phyloP scores from a whole-genome alignment of 2,329 filamentous ascomycete species.

The Trichoderma afroharzianum region DNA sequence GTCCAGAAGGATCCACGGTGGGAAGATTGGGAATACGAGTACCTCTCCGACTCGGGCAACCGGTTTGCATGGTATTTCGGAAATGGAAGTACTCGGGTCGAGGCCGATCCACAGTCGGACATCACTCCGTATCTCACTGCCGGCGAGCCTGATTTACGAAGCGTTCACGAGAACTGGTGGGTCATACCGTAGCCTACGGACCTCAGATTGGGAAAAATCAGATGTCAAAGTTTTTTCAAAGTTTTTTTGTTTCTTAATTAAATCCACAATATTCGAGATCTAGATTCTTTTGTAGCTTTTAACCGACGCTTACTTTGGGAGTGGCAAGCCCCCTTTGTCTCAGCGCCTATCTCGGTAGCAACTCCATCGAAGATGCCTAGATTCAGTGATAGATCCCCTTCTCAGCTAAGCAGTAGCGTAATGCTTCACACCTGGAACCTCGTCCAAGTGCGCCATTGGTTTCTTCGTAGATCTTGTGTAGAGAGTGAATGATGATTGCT shows the following conservation, averaged over 20 bases:
- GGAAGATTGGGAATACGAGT: conserved; percentile 54
- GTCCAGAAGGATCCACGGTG: conserved; percentile 53
- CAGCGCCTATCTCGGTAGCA: conserved; percentile 1
- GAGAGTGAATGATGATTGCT: not conserved
- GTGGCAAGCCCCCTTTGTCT: not conserved
- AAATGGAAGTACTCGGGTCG: conserved; percentile 61
- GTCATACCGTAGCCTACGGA: conserved; percentile 33
- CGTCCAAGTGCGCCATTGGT: not conserved
- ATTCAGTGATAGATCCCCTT: not conserved
- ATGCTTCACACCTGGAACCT: not conserved
- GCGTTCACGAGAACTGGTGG: conserved; percentile 68
- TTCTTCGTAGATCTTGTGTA: not conserved
- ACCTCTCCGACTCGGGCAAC: conserved; percentile 42
- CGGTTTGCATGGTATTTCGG: conserved; percentile 63
- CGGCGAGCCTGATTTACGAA: conserved; percentile 55
- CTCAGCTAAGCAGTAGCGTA: not conserved
- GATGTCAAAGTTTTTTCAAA: not conserved
- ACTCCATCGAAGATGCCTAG: not conserved
- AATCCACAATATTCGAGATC: not conserved
- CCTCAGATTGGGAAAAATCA: not conserved
- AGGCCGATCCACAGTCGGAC: conserved; percentile 53
- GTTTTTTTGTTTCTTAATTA: not conserved
- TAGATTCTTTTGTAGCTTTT: not conserved
- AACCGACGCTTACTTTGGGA: not conserved
- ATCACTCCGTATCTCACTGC: conserved; percentile 60